These are phyloP conservation scores for Thuidium tamariscinum DNA, from an alignment of 225 moss, liverwort and hornwort species.

Conservation along the genomic window DNA sequence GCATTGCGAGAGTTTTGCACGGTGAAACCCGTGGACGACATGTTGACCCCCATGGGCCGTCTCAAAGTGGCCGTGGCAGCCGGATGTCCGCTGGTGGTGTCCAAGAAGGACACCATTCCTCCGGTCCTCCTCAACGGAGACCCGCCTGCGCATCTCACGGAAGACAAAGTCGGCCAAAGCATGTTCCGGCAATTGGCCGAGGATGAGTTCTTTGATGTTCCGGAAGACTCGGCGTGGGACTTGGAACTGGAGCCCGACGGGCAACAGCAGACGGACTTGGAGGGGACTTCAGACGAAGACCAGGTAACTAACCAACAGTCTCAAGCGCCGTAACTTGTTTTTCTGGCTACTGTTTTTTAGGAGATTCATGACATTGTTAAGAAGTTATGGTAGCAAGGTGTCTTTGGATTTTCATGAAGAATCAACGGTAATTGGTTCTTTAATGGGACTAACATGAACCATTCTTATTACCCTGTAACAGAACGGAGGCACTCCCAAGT, in stretches of 20 bases:
- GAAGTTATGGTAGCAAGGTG: neutral
- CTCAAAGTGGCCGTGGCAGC: neutral
- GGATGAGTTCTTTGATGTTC: slow-evolving; percentile 94
- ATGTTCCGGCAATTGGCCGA: slow-evolving; percentile 79
- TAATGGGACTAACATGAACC: neutral
- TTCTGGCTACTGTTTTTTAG: neutral
- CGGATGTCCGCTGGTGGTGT: neutral
- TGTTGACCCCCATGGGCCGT: slow-evolving; percentile 16
- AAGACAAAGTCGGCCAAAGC: slow-evolving; percentile 29
- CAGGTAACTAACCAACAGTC: slow-evolving; percentile 1
- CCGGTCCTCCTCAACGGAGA: neutral
- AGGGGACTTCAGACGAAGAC: slow-evolving; percentile 60
- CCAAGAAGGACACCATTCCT: slow-evolving; percentile 8
- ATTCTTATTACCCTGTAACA: slow-evolving; percentile 1
- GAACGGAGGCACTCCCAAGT: slow-evolving; percentile 56
- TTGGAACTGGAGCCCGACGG: slow-evolving; percentile 32
- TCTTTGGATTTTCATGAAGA: neutral
- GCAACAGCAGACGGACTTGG: slow-evolving; percentile 27
- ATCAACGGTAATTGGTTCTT: neutral
- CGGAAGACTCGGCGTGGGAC: slow-evolving; percentile 75
- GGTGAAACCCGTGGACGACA: slow-evolving; percentile 44
- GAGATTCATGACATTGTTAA: neutral
- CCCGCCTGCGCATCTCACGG: neutral
- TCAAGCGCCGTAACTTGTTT: neutral
- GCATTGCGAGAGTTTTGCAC: slow-evolving; percentile 85